Evolutionary conservation across 192 early-diverging fungal species (phyloP).

Genomic region (Obelidium mucronatum): DNA sequence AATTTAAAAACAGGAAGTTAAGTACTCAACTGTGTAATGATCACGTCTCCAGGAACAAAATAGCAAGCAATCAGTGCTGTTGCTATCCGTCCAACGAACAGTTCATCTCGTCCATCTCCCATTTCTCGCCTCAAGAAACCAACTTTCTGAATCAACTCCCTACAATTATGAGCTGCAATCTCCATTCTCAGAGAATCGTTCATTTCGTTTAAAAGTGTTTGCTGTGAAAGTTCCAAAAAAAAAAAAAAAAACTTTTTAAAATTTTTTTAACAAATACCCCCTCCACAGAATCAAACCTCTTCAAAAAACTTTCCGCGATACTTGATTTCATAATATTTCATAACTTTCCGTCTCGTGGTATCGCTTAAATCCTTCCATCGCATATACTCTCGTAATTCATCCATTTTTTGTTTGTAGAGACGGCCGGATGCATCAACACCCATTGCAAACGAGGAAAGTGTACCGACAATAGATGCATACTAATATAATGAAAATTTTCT

Average conservation of each 20-base stretch:
- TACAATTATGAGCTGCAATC: constrained; percentile 42
- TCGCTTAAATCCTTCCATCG: constrained; percentile 45
- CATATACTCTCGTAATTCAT: constrained; percentile 61
- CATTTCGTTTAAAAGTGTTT: constrained; percentile 35
- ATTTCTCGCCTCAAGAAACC: constrained; percentile 37
- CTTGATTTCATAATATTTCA: constrained; percentile 42
- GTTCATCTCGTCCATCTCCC: constrained; percentile 43
- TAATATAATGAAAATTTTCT: neutral
- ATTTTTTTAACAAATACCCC: neutral
- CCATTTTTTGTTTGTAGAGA: constrained; percentile 52
- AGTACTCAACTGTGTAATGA: constrained; percentile 38
- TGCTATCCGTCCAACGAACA: constrained; percentile 38
- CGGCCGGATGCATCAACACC: constrained; percentile 55
- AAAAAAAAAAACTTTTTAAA: neutral
- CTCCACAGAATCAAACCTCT: too few species aligned
- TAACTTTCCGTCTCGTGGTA: constrained; percentile 27
- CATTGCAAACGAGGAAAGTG: constrained; percentile 55
- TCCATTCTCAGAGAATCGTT: constrained; percentile 42
- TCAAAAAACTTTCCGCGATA: constrained; percentile 40
- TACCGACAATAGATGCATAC: constrained; percentile 55
- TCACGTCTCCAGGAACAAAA: constrained; percentile 43
- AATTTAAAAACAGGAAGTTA: constrained; percentile 12
- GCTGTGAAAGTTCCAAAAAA: neutral
- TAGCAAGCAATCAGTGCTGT: constrained; percentile 30
- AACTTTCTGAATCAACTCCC: constrained; percentile 42